phyloP scores from a whole-genome alignment of 2,329 filamentous ascomycete species.

The Penicillium sp. region DNA sequence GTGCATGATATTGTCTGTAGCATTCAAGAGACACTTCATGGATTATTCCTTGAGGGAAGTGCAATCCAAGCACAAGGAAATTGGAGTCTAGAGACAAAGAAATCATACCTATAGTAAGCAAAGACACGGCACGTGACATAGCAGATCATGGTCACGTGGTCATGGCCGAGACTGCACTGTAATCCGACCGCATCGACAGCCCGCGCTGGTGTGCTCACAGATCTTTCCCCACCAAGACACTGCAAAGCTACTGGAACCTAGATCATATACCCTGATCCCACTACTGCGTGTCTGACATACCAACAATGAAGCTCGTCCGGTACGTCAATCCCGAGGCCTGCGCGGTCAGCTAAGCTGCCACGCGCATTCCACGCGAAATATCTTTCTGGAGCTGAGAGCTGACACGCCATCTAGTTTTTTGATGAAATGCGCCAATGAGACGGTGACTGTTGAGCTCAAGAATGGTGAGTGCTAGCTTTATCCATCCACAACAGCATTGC shows the following conservation, averaged over 20 bases:
- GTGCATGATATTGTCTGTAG: background rate
- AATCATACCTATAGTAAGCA: background rate
- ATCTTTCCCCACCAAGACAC: conserved; percentile 11
- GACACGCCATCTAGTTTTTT: conserved; percentile 68
- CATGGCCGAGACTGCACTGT: conserved; percentile 20
- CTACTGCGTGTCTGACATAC: background rate
- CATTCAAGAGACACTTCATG: background rate
- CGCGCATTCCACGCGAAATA: conserved; percentile 12
- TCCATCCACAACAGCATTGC: background rate
- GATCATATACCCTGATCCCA: conserved; percentile 1
- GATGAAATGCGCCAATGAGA: conserved; percentile 99
- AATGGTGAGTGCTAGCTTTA: conserved; percentile 67
- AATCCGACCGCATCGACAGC: conserved; percentile 20
- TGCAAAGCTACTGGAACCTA: background rate
- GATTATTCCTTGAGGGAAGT: too few relatives aligned
- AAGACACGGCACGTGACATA: background rate
- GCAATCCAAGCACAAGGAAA: background rate
- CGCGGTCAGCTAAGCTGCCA: conserved; percentile 6
- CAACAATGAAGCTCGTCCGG: conserved; percentile 95
- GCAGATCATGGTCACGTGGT: conserved; percentile 8
- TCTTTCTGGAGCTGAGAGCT: conserved; percentile 16
- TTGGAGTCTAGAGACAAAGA: background rate
- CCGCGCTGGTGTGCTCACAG: conserved; percentile 9
- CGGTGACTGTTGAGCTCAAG: conserved; percentile 96
- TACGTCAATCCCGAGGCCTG: conserved; percentile 50